Base-by-base conservation (phyloP, 306 rosid species). In the Bauhinia variegata region DNA sequence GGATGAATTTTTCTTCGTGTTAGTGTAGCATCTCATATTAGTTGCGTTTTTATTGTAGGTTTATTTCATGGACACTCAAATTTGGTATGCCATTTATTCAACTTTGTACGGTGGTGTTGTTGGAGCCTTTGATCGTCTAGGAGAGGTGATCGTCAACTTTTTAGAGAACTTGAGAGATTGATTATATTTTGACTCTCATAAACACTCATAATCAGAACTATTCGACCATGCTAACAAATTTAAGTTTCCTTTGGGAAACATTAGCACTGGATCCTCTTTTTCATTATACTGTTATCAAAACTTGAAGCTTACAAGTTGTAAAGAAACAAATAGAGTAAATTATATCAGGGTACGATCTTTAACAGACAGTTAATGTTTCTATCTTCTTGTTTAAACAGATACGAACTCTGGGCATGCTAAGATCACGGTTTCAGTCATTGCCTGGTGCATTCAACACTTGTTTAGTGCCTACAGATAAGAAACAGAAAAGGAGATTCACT, bases 51-150 rank as follows among this genome's bases (percentile, higher is more conserved):
- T 39, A 73, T 42, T 84, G 73, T 83, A 93, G 99, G 87, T 93
- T 64, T 93, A 93, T 76, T 93, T 89, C 80, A 81, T 93, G 99
- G 99, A 93, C 81, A 88, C 96, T 64, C 99, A 93, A 85, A 90
- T 93, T 64, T 93, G 97, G 99, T 93, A 93, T 80, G 50, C 99
- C 43, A 42, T 93, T 64, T 90, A 70, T 78, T 89, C 95, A 51
- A 93, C 99, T 60, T 3, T 90, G 60, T 82, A 72, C 50, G 99
- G 99, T 37, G 99, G 99, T 67, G 80, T 93, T 74, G 70, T 85
- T 78, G 99, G 99, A 16, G 99, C 99, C 75, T 93, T 87, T 9
- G 96, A 88, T 75, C 99, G 95, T 70, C 89, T 93, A 2, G 99
- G 99, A 80, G 97, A 93, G 97, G 99, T 90, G 30, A 72, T 60